A percentile compares a stretch with the other conserved stretches of the same genome.
Conservation (phyloP, 805 yeast genomes). For the Kodamaea nitidulidarum region DNA sequence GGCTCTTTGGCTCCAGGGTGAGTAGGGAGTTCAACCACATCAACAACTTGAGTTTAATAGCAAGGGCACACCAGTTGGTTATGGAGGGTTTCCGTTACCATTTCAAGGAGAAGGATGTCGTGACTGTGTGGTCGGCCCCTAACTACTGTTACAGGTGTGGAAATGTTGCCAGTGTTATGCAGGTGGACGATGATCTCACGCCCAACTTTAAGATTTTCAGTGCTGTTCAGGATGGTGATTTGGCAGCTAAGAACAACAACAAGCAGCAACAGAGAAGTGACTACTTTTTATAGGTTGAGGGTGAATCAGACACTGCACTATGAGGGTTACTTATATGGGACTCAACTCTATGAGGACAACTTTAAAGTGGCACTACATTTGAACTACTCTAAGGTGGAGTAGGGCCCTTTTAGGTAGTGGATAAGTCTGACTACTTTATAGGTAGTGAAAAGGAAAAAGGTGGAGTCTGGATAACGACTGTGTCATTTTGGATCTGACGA, state of each 20-base stretch:
- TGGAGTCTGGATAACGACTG: too few relatives aligned
- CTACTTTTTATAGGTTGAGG: constrained; percentile 39
- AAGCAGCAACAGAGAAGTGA: constrained; percentile 44
- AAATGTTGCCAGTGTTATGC: constrained; percentile 97
- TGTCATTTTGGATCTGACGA: too few relatives aligned
- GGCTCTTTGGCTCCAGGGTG: constrained; percentile 93
- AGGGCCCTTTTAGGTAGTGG: too few relatives aligned
- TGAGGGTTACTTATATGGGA: too few relatives aligned
- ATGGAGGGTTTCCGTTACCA: constrained; percentile 98
- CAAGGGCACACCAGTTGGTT: constrained; percentile 95
- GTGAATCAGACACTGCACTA: too few relatives aligned
- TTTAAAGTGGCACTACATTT: too few relatives aligned
- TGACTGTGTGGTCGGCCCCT: constrained; percentile 97
- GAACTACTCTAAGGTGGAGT: too few relatives aligned
- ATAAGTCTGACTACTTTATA: too few relatives aligned
- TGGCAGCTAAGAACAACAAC: constrained; percentile 35
- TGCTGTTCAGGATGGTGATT: constrained; percentile 86
- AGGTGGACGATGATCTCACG: constrained; percentile 78
- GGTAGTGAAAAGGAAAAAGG: too few relatives aligned
- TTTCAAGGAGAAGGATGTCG: constrained; percentile 93
- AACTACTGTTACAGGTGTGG: constrained; percentile 97
- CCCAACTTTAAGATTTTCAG: constrained; percentile 92
- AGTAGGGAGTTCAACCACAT: constrained; percentile 96
- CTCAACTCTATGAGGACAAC: too few relatives aligned
- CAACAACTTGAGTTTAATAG: constrained; percentile 80